These are phyloP conservation scores for Epichloe gansuensis DNA, from an alignment of 2,329 filamentous ascomycete species.

Conservation along the genomic window DNA sequence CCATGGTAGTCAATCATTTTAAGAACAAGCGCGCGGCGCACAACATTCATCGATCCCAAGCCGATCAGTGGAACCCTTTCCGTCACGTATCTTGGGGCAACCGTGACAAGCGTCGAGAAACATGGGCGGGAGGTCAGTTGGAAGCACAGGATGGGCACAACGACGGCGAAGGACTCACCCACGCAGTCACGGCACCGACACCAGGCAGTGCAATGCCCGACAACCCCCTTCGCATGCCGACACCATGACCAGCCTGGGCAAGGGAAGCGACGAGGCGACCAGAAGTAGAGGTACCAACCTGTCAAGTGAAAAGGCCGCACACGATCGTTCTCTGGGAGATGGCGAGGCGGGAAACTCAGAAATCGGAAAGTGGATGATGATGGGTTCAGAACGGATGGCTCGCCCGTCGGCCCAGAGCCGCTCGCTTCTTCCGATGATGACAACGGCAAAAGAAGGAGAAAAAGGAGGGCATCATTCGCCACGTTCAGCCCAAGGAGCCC, in stretches of 20 bases:
- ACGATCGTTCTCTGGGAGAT: conserved; percentile 12
- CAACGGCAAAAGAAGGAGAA: conserved; percentile 19
- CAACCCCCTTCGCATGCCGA: conserved; percentile 15
- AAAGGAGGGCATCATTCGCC: conserved; percentile 29
- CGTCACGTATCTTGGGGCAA: conserved; percentile 27
- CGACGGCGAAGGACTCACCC: conserved; percentile 22
- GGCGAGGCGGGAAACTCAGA: conserved; percentile 14
- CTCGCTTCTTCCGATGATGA: conserved; percentile 15
- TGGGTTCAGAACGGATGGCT: conserved; percentile 6
- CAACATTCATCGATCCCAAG: conserved; percentile 26
- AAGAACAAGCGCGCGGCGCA: conserved; percentile 33
- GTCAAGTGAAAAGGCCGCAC: conserved; percentile 10
- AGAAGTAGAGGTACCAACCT: conserved; percentile 9
- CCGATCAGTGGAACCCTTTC: conserved; percentile 33
- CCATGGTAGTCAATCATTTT: conserved; percentile 32
- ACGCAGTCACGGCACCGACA: conserved; percentile 23
- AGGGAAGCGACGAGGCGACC: conserved; percentile 11
- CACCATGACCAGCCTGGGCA: conserved; percentile 12
- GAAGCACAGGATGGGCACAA: conserved; percentile 18
- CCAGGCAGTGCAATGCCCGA: conserved; percentile 9
- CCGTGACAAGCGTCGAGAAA: conserved; percentile 17
- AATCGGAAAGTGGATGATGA: conserved; percentile 20
- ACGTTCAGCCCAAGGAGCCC: conserved; percentile 36
- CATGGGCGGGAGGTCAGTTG: conserved; percentile 22
- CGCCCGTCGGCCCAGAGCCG: neutral